Evolutionary conservation across 2,329 filamentous ascomycete genomes (phyloP).

Genomic region (Geosmithia flava): DNA sequence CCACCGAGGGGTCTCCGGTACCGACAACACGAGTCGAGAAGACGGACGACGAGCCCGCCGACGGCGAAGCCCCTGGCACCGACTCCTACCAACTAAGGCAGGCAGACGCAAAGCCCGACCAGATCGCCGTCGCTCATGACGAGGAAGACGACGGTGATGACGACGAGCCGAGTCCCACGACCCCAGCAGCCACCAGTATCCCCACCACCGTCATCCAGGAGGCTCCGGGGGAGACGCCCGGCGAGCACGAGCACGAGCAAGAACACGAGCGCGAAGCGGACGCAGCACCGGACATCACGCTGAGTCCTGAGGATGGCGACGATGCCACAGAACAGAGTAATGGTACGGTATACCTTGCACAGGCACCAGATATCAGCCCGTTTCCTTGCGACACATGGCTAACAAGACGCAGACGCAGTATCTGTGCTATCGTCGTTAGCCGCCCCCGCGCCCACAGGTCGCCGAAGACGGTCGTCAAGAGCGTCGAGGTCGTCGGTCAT

Average conservation of each 20-base stretch:
- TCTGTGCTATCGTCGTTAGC: neutral
- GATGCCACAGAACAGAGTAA: slow-evolving; percentile 8
- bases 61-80: slow-evolving; percentile 51
- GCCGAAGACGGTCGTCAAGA: slow-evolving; percentile 1
- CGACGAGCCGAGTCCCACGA: slow-evolving; percentile 7
- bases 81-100: slow-evolving; percentile 42
- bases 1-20: slow-evolving; percentile 33
- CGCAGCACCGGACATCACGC: slow-evolving; percentile 31
- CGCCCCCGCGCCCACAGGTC: neutral
- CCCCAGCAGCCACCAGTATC: slow-evolving; percentile 15
- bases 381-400: neutral
- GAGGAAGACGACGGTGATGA: slow-evolving; percentile 10
- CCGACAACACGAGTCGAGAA: slow-evolving; percentile 48
- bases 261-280: slow-evolving; percentile 15
- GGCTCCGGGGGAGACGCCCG: slow-evolving; percentile 20
- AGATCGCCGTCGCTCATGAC: slow-evolving; percentile 36
- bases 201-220: slow-evolving; percentile 43
- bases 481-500: slow-evolving; percentile 2
- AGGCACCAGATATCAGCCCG: neutral
- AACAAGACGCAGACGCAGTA: slow-evolving; percentile 1
- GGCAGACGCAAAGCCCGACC: slow-evolving; percentile 46
- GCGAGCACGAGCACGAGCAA: neutral
- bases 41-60: slow-evolving; percentile 33
- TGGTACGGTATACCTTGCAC: slow-evolving; percentile 11
- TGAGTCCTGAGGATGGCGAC: neutral